phyloP scores from a whole-genome alignment of 202 grass and related monocot genomes.

The Setaria viridis region DNA sequence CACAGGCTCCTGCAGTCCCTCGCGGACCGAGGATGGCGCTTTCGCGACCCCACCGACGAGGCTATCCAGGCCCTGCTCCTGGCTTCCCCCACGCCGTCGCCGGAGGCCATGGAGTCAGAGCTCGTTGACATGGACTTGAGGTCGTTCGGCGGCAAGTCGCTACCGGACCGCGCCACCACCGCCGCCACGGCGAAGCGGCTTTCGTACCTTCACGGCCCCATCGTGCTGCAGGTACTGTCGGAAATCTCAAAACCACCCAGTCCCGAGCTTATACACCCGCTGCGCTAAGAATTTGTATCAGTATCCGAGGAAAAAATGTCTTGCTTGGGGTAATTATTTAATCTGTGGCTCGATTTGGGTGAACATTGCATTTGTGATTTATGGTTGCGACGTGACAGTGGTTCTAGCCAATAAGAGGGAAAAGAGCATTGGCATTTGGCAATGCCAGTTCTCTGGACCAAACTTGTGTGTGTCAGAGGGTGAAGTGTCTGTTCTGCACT shows the following conservation, averaged over 20 bases:
- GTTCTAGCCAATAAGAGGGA: not conserved
- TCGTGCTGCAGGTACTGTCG: conserved; percentile 63
- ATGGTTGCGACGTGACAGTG: not conserved
- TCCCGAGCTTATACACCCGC: not conserved
- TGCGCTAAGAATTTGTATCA: not conserved
- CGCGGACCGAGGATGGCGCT: conserved; percentile 65
- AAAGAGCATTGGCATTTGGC: not conserved
- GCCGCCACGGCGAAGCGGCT: conserved; percentile 49
- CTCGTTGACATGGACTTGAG: conserved; percentile 74
- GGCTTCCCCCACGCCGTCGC: conserved; percentile 43
- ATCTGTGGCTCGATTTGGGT: not conserved
- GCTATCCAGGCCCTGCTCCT: conserved; percentile 51
- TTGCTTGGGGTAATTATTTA: not conserved
- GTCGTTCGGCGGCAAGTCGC: conserved; percentile 58
- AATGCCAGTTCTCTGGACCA: not conserved
- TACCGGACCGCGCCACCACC: conserved; percentile 54
- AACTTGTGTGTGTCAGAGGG: not conserved
- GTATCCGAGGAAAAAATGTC: not conserved
- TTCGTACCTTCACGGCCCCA: conserved; percentile 71
- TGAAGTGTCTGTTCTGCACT: not conserved
- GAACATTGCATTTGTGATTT: not conserved
- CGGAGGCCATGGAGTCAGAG: conserved; percentile 69
- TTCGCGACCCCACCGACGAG: conserved; percentile 59
- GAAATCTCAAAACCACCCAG: not conserved
- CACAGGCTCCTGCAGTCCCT: conserved; percentile 52